Evolutionary conservation across 1,284 basidiomycete species (phyloP), one percentile per base, ranked within the genome.

Genomic region (Mrakiaceae sp.): DNA sequence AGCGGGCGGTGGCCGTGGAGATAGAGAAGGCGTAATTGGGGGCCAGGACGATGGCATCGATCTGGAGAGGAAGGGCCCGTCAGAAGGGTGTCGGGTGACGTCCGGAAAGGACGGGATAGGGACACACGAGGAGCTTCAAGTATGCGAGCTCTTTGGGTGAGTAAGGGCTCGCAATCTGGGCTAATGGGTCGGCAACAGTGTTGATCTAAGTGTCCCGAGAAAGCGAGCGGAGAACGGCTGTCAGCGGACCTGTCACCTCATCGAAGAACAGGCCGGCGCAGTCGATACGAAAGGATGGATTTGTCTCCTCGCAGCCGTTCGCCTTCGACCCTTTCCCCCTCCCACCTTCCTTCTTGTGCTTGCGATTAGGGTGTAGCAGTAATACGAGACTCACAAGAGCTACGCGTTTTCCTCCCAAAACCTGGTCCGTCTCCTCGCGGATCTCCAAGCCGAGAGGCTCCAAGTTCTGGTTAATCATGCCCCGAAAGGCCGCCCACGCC

Each of bases 41-140:
- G 8, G 90, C 86, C 11, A 86, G 80, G 81, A 92, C 87, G 71
- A 94, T 92, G 76, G 87, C 86, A 70, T 92, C 88, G 53, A 94
- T 81, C 90, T 93, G 66, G 39, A 52, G 10, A 51, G 53, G 50
- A 42, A 10, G 53, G 2, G 58, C 6, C 44, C 8, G 5, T n/a
- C 42, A 12, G 11, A 12, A 5, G 49, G 4, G 40, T 48, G 16
- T 12, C 7, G 47, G 8, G 44, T 43, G 39, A 40, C 9, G 27
- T 9, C 9, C 10, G 4, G 40, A 50, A 44, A 43, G 39, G 48
- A 11, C 40, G 52, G 54, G 10, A 46, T 53, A 68, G 16, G 6
- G 58, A 75, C 84, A 68, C 72, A 89, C 90, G 64, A 91, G 78
- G 2, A 83, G 83, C 75, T 86, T 89, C 79, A 90, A 90, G 75